phyloP scores from a whole-genome alignment of 2,329 filamentous ascomycete species.

The Ascochyta lentis region DNA sequence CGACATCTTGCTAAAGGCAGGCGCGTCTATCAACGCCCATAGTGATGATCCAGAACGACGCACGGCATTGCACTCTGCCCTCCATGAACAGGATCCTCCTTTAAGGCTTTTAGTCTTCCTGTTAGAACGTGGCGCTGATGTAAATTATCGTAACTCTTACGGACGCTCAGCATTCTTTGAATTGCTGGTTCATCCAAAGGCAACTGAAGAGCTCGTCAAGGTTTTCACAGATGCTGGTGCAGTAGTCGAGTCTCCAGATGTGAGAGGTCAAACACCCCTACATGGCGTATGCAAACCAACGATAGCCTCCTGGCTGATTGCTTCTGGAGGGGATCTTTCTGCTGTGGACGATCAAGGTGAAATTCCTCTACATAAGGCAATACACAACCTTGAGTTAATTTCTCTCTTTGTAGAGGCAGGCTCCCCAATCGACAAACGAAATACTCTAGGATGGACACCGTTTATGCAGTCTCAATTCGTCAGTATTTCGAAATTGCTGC shows the following conservation, averaged over 20 bases:
- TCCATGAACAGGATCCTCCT: not conserved
- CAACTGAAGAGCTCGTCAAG: slow-evolving; percentile 3
- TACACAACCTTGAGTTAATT: not conserved
- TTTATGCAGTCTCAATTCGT: slow-evolving; percentile 6
- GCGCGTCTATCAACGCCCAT: slow-evolving; percentile 5
- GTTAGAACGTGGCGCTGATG: slow-evolving; percentile 4
- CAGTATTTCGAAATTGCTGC: slow-evolving; percentile 6
- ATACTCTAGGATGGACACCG: slow-evolving; percentile 6
- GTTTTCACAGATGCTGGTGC: slow-evolving; percentile 9
- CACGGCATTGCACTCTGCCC: slow-evolving; percentile 3
- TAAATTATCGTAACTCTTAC: not conserved
- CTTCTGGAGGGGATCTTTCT: slow-evolving; percentile 6
- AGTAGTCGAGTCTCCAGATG: slow-evolving; percentile 2
- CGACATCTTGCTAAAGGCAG: slow-evolving; percentile 8
- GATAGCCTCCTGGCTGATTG: slow-evolving; percentile 6
- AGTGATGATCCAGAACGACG: not conserved
- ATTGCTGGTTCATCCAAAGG: not conserved
- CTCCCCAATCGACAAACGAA: slow-evolving; percentile 1
- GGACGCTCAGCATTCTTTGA: slow-evolving; percentile 7
- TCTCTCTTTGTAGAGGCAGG: slow-evolving; percentile 2
- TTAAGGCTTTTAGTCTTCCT: slow-evolving; percentile 2
- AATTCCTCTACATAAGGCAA: slow-evolving; percentile 7
- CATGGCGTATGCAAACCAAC: slow-evolving; percentile 1
- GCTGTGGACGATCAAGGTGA: slow-evolving; percentile 9
- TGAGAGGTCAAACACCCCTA: not conserved